Percentiles rank a stretch among this genome's conserved stretches.
Conservation (phyloP, 306 rosid species). For the Amphicarpaea edgeworthii region DNA sequence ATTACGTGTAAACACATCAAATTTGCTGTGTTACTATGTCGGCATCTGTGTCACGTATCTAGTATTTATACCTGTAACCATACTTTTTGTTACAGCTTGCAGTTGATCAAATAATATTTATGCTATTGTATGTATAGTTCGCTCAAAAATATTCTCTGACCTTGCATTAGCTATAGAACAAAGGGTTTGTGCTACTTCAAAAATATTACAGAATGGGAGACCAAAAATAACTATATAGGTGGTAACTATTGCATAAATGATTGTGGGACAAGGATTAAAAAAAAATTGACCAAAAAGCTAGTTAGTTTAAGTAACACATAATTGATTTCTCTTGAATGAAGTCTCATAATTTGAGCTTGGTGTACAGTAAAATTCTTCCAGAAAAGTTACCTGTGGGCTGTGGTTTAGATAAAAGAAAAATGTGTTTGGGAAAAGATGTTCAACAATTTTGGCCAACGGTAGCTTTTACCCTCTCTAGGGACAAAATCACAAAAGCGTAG, state of each 20-base stretch:
- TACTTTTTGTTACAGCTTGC: constrained; percentile 21
- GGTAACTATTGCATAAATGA: constrained; percentile 40
- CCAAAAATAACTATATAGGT: constrained; percentile 34
- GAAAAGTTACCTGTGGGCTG: constrained; percentile 1
- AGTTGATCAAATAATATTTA: constrained; percentile 17
- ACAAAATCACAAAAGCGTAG: constrained; percentile 40
- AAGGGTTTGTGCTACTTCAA: neutral
- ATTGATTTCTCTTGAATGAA: neutral
- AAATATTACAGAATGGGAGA: constrained; percentile 29
- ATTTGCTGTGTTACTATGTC: constrained; percentile 28
- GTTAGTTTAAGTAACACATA: neutral
- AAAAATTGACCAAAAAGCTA: constrained; percentile 11
- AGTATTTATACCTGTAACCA: neutral
- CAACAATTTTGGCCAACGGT: constrained; percentile 12
- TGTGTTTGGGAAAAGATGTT: constrained; percentile 31
- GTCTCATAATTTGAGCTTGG: neutral
- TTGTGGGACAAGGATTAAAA: constrained; percentile 35
- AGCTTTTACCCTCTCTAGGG: constrained; percentile 37
- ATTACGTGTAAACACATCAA: constrained; percentile 24
- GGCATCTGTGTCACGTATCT: neutral
- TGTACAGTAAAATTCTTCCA: neutral
- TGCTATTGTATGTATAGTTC: neutral
- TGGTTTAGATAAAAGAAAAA: neutral
- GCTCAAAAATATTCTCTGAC: constrained; percentile 4
- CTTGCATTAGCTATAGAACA: neutral